phyloP scores from a whole-genome alignment of 2,329 filamentous ascomycete genomes.

The Cladosporium sp. region DNA sequence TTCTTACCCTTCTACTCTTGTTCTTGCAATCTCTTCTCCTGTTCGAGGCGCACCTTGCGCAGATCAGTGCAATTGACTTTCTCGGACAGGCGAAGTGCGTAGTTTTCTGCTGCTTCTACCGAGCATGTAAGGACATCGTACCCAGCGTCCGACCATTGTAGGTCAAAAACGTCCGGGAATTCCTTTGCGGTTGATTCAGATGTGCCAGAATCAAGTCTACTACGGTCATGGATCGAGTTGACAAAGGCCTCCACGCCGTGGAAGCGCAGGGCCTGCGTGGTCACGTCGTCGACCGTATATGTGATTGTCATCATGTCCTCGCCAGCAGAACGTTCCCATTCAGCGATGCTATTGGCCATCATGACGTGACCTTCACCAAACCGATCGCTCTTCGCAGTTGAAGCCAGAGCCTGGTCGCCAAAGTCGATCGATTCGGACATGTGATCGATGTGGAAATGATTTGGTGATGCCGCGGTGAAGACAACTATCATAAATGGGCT shows the following conservation, averaged over 20 bases:
- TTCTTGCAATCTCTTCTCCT: not conserved
- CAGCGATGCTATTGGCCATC: conserved; percentile 24
- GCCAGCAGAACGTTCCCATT: conserved; percentile 20
- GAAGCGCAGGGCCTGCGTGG: conserved; percentile 18
- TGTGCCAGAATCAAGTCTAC: not conserved
- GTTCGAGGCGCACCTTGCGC: not conserved
- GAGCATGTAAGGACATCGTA: conserved; percentile 5
- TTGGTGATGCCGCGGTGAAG: conserved; percentile 19
- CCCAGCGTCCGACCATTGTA: not conserved
- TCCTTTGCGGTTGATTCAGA: not conserved
- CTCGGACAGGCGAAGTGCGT: not conserved
- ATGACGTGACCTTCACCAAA: conserved; percentile 22
- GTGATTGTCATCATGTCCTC: conserved; percentile 24
- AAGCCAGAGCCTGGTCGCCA: not conserved
- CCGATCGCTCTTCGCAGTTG: conserved; percentile 15
- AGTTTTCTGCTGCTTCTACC: not conserved
- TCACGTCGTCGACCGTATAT: conserved; percentile 23
- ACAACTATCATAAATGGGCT: conserved; percentile 11
- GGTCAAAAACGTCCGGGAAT: too few species aligned
- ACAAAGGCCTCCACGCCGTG: conserved; percentile 3
- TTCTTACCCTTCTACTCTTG: not conserved
- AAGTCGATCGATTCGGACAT: conserved; percentile 17
- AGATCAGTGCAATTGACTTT: not conserved
- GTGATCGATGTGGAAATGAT: conserved; percentile 22
- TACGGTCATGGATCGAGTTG: not conserved